These are phyloP conservation scores for Marasmius oreades DNA, from an alignment of 1,284 basidiomycete genomes.

Conservation along the genomic window DNA sequence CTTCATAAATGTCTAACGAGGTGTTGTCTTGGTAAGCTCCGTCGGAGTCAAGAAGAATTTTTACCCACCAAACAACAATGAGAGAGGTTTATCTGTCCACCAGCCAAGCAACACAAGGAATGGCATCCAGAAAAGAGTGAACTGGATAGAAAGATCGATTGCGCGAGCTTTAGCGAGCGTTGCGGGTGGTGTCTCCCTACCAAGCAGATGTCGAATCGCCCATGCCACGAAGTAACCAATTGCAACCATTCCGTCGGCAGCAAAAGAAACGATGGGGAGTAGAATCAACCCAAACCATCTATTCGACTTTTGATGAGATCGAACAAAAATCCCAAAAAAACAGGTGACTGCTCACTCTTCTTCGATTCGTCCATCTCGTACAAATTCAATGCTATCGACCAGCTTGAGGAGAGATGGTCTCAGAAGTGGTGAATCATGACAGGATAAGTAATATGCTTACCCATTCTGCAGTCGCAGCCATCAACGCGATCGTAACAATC, in stretches of 20 bases:
- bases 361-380: constrained; percentile 40
- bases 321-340: background rate
- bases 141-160: constrained; percentile 67
- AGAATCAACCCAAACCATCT: constrained; percentile 72
- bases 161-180: constrained; percentile 54
- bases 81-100: constrained; percentile 52
- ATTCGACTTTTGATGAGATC: background rate
- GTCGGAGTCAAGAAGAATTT: background rate
- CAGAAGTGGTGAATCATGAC: background rate
- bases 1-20: constrained; percentile 55
- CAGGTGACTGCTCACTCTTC: constrained; percentile 40
- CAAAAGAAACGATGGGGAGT: constrained; percentile 66
- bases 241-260: constrained; percentile 60
- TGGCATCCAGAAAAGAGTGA: constrained; percentile 66
- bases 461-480: constrained; percentile 67
- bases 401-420: constrained; percentile 35
- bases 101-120: constrained; percentile 56
- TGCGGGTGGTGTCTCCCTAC: constrained; percentile 36
- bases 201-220: constrained; percentile 30
- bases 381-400: constrained; percentile 56
- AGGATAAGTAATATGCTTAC: constrained; percentile 37
- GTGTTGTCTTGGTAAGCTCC: constrained; percentile 18
- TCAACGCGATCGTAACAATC: constrained; percentile 47
- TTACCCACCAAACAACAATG: constrained; percentile 49
- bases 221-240: constrained; percentile 47